A percentile compares a stretch with the other conserved stretches of the same genome.
These are phyloP conservation scores for Jackrogersella minutella DNA, from an alignment of 495 filamentous ascomycete species.

Conservation along the genomic window DNA sequence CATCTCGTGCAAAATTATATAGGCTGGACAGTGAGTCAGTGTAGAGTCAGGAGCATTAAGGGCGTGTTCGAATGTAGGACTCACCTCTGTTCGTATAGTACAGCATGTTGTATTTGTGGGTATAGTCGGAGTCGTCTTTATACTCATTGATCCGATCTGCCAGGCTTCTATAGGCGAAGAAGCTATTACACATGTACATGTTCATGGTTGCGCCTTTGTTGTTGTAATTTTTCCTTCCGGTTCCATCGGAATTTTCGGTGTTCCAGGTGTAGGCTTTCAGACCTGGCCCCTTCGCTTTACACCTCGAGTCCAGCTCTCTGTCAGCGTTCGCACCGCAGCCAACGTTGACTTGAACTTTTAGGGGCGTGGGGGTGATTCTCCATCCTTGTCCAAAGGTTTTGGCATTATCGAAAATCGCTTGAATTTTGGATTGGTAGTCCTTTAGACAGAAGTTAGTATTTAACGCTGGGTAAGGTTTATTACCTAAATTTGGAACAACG, in stretches of 20 bases:
- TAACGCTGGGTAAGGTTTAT: not conserved
- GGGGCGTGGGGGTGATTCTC: not conserved
- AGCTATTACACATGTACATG: conserved; percentile 3
- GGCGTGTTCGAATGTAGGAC: conserved; percentile 1
- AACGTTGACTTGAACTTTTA: conserved; percentile 1
- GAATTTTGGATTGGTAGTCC: conserved; percentile 3
- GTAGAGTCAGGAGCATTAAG: not conserved
- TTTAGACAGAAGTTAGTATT: conserved; percentile 2
- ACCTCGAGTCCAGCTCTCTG: conserved; percentile 2
- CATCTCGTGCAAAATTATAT: conserved; percentile 3
- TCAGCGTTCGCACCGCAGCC: not conserved
- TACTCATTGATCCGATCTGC: conserved; percentile 4
- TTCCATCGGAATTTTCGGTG: conserved; percentile 2
- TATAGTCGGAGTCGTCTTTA: not conserved
- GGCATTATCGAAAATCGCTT: conserved; percentile 2
- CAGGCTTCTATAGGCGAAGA: not conserved
- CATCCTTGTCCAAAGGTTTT: conserved; percentile 5
- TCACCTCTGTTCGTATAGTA: conserved; percentile 7
- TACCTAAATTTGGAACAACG: not conserved
- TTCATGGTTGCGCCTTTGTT: not conserved
- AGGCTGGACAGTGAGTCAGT: conserved; percentile 1
- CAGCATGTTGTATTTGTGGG: conserved; percentile 3
- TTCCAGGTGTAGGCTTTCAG: conserved; percentile 3
- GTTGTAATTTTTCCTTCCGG: not conserved
- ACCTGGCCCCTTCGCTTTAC: not conserved